Evolutionary conservation across 352 stramenopile species (phyloP), one percentile per base, ranked within the genome.

Genomic region (Phytophthora pinifolia): DNA sequence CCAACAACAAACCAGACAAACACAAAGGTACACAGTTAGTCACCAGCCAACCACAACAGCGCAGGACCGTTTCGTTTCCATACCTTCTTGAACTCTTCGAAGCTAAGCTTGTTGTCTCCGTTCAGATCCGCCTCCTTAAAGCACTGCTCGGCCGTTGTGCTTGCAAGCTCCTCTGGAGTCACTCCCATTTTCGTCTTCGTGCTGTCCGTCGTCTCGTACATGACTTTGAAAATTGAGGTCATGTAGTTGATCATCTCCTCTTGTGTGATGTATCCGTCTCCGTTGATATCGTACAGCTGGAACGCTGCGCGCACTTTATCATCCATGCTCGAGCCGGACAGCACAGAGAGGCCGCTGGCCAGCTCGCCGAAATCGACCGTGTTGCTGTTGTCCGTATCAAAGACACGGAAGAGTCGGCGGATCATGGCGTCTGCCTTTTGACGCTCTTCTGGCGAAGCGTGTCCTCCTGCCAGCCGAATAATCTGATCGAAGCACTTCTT

Each of bases 81-180:
- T 72, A 94, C 83, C 83, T 94, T 89, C 51, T 94, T 94, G 63
- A 96, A 96, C 45, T 94, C 82, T 45, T 93, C 83, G 48, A 95
- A 95, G 70, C 79, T 92, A 31, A 95, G 70, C 51, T 92, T 89
- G 48, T 83, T 75, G 61, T 96, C 83, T 43, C 85, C 70, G 45
- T 94, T 92, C 25, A 94, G 54, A 46, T 94, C 83, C 7, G 83
- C 83, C 43, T 93, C 76, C 35, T 88, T 87, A 54, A 96, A 96
- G 60, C 87, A 94, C 59, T 94, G 79, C 13, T 62, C 79, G 43
- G 84, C 84, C 27, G 83, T 96, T 42, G 86, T 80, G 9, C 68
- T 67, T 57, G 87, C 87, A 46, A 96, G 67, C 49, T 94, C 83
- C 51, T 92, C 76, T 12, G 87, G 78, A 44, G 63, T 75, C 20